phyloP scores from a whole-genome alignment of 2,329 filamentous ascomycete genomes.

The Fusarium devonianum region DNA sequence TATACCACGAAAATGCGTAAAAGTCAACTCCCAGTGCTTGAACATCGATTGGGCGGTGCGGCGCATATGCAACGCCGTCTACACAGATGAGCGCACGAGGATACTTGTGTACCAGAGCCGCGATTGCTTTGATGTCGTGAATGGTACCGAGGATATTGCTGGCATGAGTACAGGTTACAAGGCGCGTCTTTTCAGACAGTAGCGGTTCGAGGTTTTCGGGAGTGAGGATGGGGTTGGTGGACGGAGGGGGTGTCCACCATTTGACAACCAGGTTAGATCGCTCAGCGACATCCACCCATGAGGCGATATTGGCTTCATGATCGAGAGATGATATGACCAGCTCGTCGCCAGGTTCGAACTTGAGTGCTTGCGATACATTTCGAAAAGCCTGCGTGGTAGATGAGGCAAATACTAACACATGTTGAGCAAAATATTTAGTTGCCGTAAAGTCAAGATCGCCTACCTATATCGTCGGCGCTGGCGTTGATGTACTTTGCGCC shows the following conservation, averaged over 20 bases:
- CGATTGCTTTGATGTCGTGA: slow-evolving; percentile 66
- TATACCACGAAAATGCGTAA: slow-evolving; percentile 84
- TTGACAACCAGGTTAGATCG: slow-evolving; percentile 68
- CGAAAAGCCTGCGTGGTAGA: slow-evolving; percentile 80
- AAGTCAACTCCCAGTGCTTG: slow-evolving; percentile 74
- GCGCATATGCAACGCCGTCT: slow-evolving; percentile 79
- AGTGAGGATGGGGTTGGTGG: slow-evolving; percentile 62
- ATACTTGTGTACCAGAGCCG: slow-evolving; percentile 57
- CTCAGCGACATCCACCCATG: slow-evolving; percentile 74
- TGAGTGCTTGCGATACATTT: slow-evolving; percentile 67
- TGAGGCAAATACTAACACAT: slow-evolving; percentile 59
- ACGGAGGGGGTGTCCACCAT: slow-evolving; percentile 67
- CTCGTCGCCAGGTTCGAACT: slow-evolving; percentile 65
- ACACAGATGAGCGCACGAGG: slow-evolving; percentile 68
- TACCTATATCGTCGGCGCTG: slow-evolving; percentile 68
- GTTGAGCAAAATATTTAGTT: neutral
- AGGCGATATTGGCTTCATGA: slow-evolving; percentile 79
- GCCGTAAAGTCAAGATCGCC: fast-evolving
- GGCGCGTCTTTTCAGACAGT: slow-evolving; percentile 68
- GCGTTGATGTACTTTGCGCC: slow-evolving; percentile 77
- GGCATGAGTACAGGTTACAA: slow-evolving; percentile 77
- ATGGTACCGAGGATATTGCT: slow-evolving; percentile 79
- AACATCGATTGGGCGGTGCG: slow-evolving; percentile 75
- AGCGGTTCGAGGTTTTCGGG: slow-evolving; percentile 63
- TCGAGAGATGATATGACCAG: slow-evolving; percentile 76